These are phyloP conservation scores for Phaeophleospora eucalypticola DNA, from an alignment of 2,329 filamentous ascomycete species.

Conservation along the genomic window DNA sequence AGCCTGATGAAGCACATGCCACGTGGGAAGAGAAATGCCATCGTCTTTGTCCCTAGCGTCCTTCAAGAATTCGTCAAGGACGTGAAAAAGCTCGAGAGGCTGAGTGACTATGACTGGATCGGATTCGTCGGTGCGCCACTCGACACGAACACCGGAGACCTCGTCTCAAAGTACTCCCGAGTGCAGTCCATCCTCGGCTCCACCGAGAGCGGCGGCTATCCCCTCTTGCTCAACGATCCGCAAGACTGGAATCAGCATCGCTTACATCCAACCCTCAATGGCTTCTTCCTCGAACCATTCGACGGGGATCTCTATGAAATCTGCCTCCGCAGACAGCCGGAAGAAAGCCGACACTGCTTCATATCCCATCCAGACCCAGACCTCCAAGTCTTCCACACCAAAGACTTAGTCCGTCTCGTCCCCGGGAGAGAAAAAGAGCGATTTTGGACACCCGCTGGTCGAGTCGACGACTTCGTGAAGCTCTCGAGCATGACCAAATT, in stretches of 20 bases:
- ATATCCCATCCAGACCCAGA: conserved; percentile 1
- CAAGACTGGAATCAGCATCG: conserved; percentile 16
- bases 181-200: conserved; percentile 13
- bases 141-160: conserved; percentile 12
- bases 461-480: conserved; percentile 20
- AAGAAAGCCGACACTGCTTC: conserved; percentile 11
- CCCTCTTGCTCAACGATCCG: conserved; percentile 9
- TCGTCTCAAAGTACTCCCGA: conserved; percentile 9
- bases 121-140: conserved; percentile 13
- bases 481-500: conserved; percentile 16
- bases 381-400: conserved; percentile 10
- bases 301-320: conserved; percentile 14
- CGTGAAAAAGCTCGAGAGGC: not conserved
- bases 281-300: conserved; percentile 13
- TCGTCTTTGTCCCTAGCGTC: conserved; percentile 8
- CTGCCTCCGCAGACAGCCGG: conserved; percentile 3
- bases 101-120: conserved; percentile 8
- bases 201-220: conserved; percentile 12
- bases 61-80: conserved; percentile 8
- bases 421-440: conserved; percentile 3
- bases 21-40: conserved; percentile 1
- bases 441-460: conserved; percentile 9
- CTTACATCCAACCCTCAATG: conserved; percentile 3
- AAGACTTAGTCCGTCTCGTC: conserved; percentile 12
- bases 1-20: conserved; percentile 12